phyloP scores from a whole-genome alignment of 495 filamentous ascomycete genomes.

The Penicillium arizonense region DNA sequence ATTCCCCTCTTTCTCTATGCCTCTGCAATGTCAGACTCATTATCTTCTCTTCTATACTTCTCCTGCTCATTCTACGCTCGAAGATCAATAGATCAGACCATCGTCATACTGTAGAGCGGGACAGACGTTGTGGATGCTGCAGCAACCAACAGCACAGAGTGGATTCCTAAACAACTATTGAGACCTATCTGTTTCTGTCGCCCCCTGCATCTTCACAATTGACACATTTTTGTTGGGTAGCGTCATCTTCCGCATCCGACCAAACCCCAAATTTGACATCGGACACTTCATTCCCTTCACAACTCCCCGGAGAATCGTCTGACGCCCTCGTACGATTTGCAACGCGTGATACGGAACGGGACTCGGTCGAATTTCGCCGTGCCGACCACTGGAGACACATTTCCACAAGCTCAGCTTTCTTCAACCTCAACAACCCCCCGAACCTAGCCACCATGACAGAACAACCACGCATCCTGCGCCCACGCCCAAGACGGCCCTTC shows the following conservation, averaged over 20 bases:
- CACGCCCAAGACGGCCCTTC: slow-evolving; percentile 75
- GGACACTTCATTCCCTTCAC: not conserved
- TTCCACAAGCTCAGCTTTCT: not conserved
- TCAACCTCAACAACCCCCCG: not conserved
- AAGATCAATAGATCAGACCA: not conserved
- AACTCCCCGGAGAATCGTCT: too few species aligned
- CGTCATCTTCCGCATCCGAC: not conserved
- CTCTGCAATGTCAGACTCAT: not conserved
- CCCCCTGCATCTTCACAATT: not conserved
- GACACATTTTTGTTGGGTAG: slow-evolving; percentile 6
- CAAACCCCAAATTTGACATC: not conserved
- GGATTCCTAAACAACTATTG: slow-evolving; percentile 19
- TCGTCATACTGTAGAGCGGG: not conserved
- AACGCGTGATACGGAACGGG: not conserved
- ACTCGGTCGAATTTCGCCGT: not conserved
- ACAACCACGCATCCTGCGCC: slow-evolving; percentile 60
- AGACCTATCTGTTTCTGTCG: not conserved
- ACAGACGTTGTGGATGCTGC: not conserved
- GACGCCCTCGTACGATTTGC: not conserved
- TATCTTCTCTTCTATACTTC: not conserved
- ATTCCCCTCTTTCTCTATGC: not conserved
- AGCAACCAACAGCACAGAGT: slow-evolving; percentile 5
- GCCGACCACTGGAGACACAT: slow-evolving; percentile 7
- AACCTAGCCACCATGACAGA: slow-evolving; percentile 36
- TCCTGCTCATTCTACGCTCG: too few species aligned